A percentile compares a stretch with the other conserved stretches of the same genome.
phyloP scores from a whole-genome alignment of 2,329 filamentous ascomycete species.

The Pseudogymnoascus sp. region DNA sequence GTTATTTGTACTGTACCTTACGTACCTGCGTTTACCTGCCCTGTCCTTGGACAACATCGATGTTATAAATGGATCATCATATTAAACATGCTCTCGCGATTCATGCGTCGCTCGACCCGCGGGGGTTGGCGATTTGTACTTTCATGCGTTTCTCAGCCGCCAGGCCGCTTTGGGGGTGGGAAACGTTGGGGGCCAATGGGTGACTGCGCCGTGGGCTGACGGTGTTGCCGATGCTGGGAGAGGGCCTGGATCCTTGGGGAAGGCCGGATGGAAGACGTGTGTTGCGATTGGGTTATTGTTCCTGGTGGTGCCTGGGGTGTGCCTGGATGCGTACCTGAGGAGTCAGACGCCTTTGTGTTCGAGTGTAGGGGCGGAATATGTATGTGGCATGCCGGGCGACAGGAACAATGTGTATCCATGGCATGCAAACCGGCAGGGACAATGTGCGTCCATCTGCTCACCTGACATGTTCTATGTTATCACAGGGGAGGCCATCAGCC shows the following conservation, averaged over 20 bases:
- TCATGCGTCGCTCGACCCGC: not conserved
- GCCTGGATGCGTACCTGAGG: not conserved
- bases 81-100: constrained; percentile 4
- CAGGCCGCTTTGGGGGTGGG: not conserved
- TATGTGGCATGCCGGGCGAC: not conserved
- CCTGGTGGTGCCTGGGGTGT: not conserved
- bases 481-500: not conserved
- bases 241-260: not conserved
- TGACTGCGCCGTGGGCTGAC: not conserved
- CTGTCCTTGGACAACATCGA: constrained; percentile 3
- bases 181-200: not conserved
- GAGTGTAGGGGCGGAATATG: not conserved
- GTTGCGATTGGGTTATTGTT: not conserved
- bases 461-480: not conserved
- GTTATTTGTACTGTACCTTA: constrained; percentile 2
- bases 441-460: not conserved
- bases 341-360: not conserved
- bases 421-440: not conserved
- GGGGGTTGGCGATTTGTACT: not conserved
- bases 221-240: not conserved
- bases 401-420: not conserved
- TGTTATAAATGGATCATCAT: constrained; percentile 5
- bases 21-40: constrained; percentile 1
- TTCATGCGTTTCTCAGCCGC: constrained; percentile 2
- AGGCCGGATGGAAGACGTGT: not conserved